These are phyloP conservation scores for Dactylella cylindrospora DNA, from an alignment of 2,329 filamentous ascomycete species.

Conservation along the genomic window DNA sequence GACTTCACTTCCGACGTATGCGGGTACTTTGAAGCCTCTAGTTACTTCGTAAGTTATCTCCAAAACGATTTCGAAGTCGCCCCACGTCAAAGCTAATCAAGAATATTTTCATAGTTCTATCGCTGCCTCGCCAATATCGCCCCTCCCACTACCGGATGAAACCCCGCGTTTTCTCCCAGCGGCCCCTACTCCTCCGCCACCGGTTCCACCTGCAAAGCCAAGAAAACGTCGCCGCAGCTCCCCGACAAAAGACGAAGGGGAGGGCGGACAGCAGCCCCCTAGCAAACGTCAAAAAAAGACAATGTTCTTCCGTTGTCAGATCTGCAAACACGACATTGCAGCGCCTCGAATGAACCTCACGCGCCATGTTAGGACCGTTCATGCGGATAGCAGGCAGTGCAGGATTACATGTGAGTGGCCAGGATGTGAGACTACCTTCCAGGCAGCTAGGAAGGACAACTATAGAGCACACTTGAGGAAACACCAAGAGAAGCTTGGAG, in stretches of 20 bases:
- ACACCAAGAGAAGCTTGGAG: slow-evolving; percentile 35
- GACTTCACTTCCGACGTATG: slow-evolving; percentile 13
- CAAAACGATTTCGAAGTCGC: background rate
- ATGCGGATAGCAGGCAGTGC: slow-evolving; percentile 36
- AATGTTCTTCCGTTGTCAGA: slow-evolving; percentile 37
- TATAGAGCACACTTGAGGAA: slow-evolving; percentile 39
- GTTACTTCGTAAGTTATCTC: slow-evolving; percentile 1
- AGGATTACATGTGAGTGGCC: slow-evolving; percentile 42
- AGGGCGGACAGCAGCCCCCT: slow-evolving; percentile 5
- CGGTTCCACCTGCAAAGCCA: slow-evolving; percentile 34
- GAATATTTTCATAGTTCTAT: slow-evolving; percentile 20
- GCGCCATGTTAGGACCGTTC: slow-evolving; percentile 35
- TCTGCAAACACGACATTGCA: slow-evolving; percentile 40
- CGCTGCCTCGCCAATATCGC: slow-evolving; percentile 20
- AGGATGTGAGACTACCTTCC: slow-evolving; percentile 36
- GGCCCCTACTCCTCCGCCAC: slow-evolving; percentile 32
- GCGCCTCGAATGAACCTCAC: slow-evolving; percentile 41
- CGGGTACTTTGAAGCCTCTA: slow-evolving; percentile 21
- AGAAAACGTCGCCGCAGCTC: slow-evolving; percentile 38
- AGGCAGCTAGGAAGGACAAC: slow-evolving; percentile 42
- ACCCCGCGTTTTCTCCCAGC: slow-evolving; percentile 37
- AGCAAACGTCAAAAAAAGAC: slow-evolving; percentile 40
- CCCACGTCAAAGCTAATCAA: slow-evolving; percentile 5
- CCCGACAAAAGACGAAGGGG: slow-evolving; percentile 23
- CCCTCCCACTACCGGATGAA: slow-evolving; percentile 26